Evolutionary conservation across 768 basidiomycete genomes (phyloP).

Genomic region (Rickenella mellea): DNA sequence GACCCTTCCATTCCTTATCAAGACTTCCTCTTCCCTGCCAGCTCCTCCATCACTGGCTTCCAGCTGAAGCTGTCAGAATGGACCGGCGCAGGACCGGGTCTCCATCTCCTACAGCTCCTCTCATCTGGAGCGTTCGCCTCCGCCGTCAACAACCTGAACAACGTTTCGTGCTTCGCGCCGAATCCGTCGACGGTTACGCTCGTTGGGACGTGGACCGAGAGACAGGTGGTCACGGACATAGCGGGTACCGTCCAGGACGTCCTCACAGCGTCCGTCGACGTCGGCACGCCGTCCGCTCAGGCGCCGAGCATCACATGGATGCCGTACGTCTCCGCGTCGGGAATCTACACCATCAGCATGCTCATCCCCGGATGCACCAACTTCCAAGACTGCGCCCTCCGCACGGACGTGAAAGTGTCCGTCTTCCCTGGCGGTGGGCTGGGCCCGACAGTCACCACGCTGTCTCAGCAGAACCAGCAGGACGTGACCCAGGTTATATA

Average conservation of each 20-base stretch:
- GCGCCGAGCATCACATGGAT: constrained; percentile 84
- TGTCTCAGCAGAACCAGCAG: constrained; percentile 61
- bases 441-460: constrained; percentile 52
- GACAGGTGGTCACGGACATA: constrained; percentile 60
- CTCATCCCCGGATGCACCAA: constrained; percentile 80
- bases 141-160: constrained; percentile 50
- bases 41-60: constrained; percentile 61
- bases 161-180: constrained; percentile 68
- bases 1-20: constrained; percentile 77
- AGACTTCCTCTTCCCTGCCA: constrained; percentile 75
- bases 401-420: constrained; percentile 76
- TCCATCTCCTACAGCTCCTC: constrained; percentile 87
- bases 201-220: constrained; percentile 63
- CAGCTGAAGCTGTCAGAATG: constrained; percentile 75
- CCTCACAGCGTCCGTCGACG: constrained; percentile 55
- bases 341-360: constrained; percentile 76
- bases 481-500: constrained; percentile 65
- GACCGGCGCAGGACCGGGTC: constrained; percentile 65
- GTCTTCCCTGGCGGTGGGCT: constrained; percentile 71
- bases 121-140: constrained; percentile 89
- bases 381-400: constrained; percentile 68
- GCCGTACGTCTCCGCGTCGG: constrained; percentile 87
- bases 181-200: constrained; percentile 56
- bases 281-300: constrained; percentile 47
- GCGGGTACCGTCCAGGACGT: constrained; percentile 74